Base-by-base conservation (phyloP, 1,139 yeast genomes). In the Protomyces pachydermus region DNA sequence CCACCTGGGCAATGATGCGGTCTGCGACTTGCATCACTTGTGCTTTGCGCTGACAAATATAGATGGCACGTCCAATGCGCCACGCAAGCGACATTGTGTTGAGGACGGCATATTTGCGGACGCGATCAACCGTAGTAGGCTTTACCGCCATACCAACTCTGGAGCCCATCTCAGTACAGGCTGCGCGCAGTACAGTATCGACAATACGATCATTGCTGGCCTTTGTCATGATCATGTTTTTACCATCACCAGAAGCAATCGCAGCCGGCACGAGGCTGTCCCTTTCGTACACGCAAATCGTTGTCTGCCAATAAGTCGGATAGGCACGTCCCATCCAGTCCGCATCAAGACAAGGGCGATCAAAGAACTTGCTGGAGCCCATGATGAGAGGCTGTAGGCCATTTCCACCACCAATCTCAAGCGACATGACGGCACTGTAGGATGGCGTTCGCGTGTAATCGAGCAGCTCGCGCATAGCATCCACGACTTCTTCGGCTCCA, bases 311-410 rank as follows among this genome's bases (percentile, higher is more conserved):
- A 34, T 72, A 73, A 39, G 79, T 77, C 3, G 82, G 82, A 68
- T 77, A 78, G 10, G 82, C 82, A 65, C 82, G 72, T 8, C 82
- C 82, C 82, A 79, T 79, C 61, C 78, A 70, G 67, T 79, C 82
- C 46, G 75, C 74, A 70, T 79, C 82, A 23, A 79, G 69, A 38
- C 77, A 72, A 2, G 79, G 78, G 25, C 77, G 65, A 65, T 76
- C 62, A 56, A 76, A 68, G 60, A 72, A 69, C 16, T 73, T 68
- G 2, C 75, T 69, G 2, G 75, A 64, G n/a, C 76, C 76, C 9
- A 72, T 67, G 52, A 71, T 66, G 65, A 79, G 68, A 12, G 77
- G 76, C 65, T 74, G 75, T 62, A 80, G 72, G 3, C 82, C 82
- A 67, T 79, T 79, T 28, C 79, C 79, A 39, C 82, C 82, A 3